Percentiles rank a stretch among this genome's conserved stretches.
Conservation (phyloP, 1,284 basidiomycete genomes). For the Coriolopsis trogii region DNA sequence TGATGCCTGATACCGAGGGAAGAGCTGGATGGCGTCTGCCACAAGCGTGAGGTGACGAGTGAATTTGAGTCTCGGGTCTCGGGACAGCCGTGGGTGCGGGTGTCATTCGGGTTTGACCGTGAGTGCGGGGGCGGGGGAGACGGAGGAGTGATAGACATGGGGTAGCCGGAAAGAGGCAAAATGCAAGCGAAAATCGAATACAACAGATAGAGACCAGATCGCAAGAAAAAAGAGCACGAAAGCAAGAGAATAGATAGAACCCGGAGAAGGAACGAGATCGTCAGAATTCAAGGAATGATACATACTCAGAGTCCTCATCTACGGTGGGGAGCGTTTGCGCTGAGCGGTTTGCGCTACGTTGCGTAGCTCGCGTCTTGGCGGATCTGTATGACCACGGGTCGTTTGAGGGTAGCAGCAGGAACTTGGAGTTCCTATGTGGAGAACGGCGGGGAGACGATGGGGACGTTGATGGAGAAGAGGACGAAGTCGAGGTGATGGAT, state of each 20-base stretch:
- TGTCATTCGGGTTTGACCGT: background rate
- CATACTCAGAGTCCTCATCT: slow-evolving; percentile 33
- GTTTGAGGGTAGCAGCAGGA: slow-evolving; percentile 44
- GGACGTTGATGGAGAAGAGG: slow-evolving; percentile 42
- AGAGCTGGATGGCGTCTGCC: background rate
- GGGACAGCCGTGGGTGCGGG: background rate
- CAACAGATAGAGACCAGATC: background rate
- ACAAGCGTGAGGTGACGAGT: background rate
- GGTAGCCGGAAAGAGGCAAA: slow-evolving; percentile 5
- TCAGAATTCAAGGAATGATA: slow-evolving; percentile 33
- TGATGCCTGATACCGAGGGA: slow-evolving; percentile 17
- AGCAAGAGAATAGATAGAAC: background rate
- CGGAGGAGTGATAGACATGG: slow-evolving; percentile 17
- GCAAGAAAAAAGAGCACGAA: background rate
- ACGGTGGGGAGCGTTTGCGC: slow-evolving; percentile 31
- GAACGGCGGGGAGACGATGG: slow-evolving; percentile 40
- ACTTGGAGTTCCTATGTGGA: slow-evolving; percentile 34
- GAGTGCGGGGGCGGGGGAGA: background rate
- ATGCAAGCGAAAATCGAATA: slow-evolving; percentile 1
- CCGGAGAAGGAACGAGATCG: slow-evolving; percentile 1
- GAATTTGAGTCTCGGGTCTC: too few species aligned
- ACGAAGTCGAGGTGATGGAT: slow-evolving; percentile 48
- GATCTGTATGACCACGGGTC: slow-evolving; percentile 16
- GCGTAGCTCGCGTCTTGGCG: slow-evolving; percentile 12
- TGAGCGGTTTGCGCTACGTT: slow-evolving; percentile 11